Evolutionary conservation across 331 rosid species (phyloP), one percentile per base, ranked within the genome.

Genomic region (Acacia pycnantha): DNA sequence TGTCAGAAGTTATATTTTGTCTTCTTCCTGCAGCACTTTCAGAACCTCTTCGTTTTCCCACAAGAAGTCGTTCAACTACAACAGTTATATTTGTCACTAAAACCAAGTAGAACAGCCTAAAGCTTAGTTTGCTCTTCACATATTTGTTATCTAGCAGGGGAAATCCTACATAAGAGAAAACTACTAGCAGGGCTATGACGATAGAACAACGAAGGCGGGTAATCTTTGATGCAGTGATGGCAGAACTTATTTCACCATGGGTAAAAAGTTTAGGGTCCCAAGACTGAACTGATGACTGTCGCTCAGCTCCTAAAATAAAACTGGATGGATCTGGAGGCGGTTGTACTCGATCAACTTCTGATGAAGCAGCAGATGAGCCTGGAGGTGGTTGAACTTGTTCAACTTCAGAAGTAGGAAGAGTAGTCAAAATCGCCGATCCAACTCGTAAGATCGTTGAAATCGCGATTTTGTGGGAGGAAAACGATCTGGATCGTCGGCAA

Each of bases 91-190:
- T 91, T n/a, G 98, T 92, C 33, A 91, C 73, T 76, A 93, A 82
- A 84, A 95, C 89, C 26, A 95, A 75, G 79, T 89, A 88, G 74
- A 93, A 83, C 1, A 94, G 99, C 83, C 86, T 87, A 77, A 87
- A 91, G 82, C 86, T 80, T 74, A 90, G 21, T 27, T 84, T 73
- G 46, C 50, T 65, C 70, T 80, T 88, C 62, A 90, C 46, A 47
- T 91, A n/a, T 56, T 73, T 74, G 74, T 73, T 75, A 27, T 92
- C 89, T 7, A 80, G 70, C 5, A 89, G 68, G 18, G 92, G 90
- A 79, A 86, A 85, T 3, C 95, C 91, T 44, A 82, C 15, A 82
- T 80, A 82, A 19, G 97, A 85, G 10, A 85, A 76, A 72, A 93
- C 85, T 40, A 93, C 92, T 31, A 92, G 24, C 21, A 92, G 21